Base-by-base conservation (phyloP, 768 basidiomycete genomes). In the Inosperma sp. region DNA sequence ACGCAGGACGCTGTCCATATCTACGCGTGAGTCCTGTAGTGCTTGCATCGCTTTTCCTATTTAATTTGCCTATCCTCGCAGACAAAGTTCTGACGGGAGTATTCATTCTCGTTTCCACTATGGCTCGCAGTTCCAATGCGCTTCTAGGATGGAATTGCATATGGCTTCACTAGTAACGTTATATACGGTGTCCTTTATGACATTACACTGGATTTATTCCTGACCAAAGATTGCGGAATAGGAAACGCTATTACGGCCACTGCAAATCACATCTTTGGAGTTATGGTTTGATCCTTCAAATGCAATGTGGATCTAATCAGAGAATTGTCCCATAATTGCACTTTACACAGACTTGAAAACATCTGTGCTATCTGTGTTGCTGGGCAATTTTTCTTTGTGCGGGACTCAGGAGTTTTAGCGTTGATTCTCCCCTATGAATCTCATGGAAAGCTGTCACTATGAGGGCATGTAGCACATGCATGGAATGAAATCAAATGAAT, bases 131-230 rank as follows among this genome's bases (percentile, higher is more conserved):
- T 52, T 86, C 83, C 7, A 73, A 83, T 53, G 73, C 78, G 22
- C 73, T 89, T 34, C 72, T 90, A 21, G 87, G 81, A 40, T 90
- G 87, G 87, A 88, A 89, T 65, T 90, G 86, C 61, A 7, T 86
- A 85, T 55, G 73, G 70, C n/a, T 84, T 84, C 44, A 61, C 61
- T 7, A 65, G 63, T 46, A 67, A 84, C 73, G 78, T 85, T 54
- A 88, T 87, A 85, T 88, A 84, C 44, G 84, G 86, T 5, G 84
- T 88, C 2, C 58, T 88, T 35, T 87, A 86, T 58, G 83, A 84
- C 14, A 65, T 84, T 42, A 80, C 85, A 1, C 79, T 84, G 0
- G 84, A 88, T 63, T 70, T 84, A 4, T 86, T 86, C 62, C 81
- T 82, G 9, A 81, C 82, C 23, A 85, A 85, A 59, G 79, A 86